Evolutionary conservation across 1,139 yeast species (phyloP).

Genomic region (Hansenula sp.): DNA sequence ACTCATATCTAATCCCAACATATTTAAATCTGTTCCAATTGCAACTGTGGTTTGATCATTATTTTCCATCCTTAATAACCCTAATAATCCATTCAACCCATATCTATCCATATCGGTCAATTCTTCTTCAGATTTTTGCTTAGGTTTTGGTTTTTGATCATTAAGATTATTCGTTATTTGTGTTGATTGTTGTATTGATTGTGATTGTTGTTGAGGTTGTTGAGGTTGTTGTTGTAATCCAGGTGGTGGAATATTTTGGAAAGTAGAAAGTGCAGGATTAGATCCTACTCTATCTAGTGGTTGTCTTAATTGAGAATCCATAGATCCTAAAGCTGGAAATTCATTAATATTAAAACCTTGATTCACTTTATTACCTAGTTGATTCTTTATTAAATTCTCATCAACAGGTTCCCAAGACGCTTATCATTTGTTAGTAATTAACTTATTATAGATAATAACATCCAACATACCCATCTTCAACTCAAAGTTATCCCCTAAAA

Average conservation of each 20-base stretch:
- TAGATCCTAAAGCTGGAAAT: constrained; percentile 24
- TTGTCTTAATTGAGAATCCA: background rate
- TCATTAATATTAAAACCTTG: constrained; percentile 19
- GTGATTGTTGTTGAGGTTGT: constrained; percentile 3
- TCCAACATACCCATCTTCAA: background rate
- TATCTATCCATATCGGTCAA: constrained; percentile 45
- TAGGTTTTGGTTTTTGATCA: background rate
- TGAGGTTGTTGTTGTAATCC: constrained; percentile 7
- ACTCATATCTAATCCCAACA: constrained; percentile 64
- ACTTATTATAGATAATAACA: too few species aligned
- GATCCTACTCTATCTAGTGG: background rate
- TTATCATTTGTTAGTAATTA: too few species aligned
- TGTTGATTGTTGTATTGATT: background rate
- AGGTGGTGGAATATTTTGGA: constrained; percentile 3
- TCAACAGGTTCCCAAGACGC: constrained; percentile 2
- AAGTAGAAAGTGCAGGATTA: background rate
- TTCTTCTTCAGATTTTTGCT: constrained; percentile 12
- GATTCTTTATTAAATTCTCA: constrained; percentile 6
- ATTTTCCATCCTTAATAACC: constrained; percentile 65
- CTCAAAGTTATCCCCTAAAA: too few species aligned
- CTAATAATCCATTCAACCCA: constrained; percentile 71
- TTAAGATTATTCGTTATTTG: background rate
- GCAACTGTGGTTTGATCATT: constrained; percentile 68
- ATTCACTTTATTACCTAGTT: constrained; percentile 3
- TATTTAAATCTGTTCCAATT: constrained; percentile 77